Evolutionary conservation across 306 rosid species (phyloP).

Genomic region (Trifolium dubium): DNA sequence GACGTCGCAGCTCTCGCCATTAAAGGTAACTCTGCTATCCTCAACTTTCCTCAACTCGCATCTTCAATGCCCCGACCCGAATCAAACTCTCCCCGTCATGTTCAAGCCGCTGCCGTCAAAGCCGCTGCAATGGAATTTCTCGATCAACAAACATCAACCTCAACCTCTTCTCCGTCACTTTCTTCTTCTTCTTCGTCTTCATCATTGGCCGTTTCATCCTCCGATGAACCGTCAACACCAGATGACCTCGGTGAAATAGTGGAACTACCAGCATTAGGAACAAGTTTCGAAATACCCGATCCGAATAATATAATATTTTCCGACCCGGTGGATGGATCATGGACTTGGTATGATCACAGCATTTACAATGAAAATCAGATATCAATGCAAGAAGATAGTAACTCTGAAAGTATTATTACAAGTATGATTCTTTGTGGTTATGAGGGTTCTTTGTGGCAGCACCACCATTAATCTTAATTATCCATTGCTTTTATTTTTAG

Average conservation of each 20-base stretch:
- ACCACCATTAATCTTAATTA: slow-evolving; percentile 39
- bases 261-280: slow-evolving; percentile 61
- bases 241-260: slow-evolving; percentile 90
- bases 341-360: slow-evolving; percentile 52
- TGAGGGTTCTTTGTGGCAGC: slow-evolving; percentile 60
- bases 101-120: slow-evolving; percentile 87
- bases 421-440: slow-evolving; percentile 49
- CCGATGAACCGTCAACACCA: slow-evolving; percentile 42
- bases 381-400: slow-evolving; percentile 45
- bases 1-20: slow-evolving; percentile 91
- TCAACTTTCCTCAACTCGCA: slow-evolving; percentile 87
- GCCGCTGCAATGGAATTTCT: slow-evolving; percentile 79
- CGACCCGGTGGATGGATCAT: slow-evolving; percentile 59
- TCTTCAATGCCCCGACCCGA: slow-evolving; percentile 77
- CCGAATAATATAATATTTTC: slow-evolving; percentile 52
- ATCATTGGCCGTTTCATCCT: slow-evolving; percentile 14
- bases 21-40: slow-evolving; percentile 86
- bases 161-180: neutral
- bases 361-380: slow-evolving; percentile 53
- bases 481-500: neutral
- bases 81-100: slow-evolving; percentile 78
- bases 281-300: slow-evolving; percentile 53
- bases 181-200: neutral
- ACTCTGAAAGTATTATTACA: slow-evolving; percentile 42
- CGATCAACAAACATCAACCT: slow-evolving; percentile 2